phyloP scores from a whole-genome alignment of 148 eudicot genomes.

The Persicaria maculosa region DNA sequence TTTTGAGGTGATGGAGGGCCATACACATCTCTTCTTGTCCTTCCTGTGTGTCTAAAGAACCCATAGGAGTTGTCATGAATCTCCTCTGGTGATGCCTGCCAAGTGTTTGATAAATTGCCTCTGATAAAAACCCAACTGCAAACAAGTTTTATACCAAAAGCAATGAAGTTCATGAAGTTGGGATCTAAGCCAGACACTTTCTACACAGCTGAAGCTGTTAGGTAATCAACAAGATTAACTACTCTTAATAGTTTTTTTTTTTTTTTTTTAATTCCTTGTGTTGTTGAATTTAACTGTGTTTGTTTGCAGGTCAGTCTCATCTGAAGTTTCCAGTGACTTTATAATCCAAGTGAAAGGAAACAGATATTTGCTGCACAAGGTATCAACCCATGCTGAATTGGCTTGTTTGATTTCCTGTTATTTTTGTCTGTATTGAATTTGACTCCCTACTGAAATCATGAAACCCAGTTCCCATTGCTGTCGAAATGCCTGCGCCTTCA shows the following conservation, averaged over 20 bases:
- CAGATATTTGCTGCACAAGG: slow-evolving; percentile 94
- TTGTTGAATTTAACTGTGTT: background rate
- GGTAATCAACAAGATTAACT: slow-evolving; percentile 30
- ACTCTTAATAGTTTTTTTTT: background rate
- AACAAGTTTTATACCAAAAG: slow-evolving; percentile 5
- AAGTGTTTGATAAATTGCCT: background rate
- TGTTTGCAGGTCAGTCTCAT: slow-evolving; percentile 67
- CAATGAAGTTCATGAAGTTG: slow-evolving; percentile 97
- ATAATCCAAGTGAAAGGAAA: slow-evolving; percentile 66
- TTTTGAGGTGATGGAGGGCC: background rate
- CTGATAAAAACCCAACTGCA: background rate
- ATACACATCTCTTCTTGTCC: background rate
- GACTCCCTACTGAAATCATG: slow-evolving; percentile 17
- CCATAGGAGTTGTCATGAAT: background rate
- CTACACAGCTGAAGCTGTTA: slow-evolving; percentile 64
- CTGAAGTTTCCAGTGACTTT: slow-evolving; percentile 88
- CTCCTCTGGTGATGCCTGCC: background rate
- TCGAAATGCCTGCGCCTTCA: slow-evolving; percentile 74
- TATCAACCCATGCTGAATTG: slow-evolving; percentile 14
- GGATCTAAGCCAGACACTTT: slow-evolving; percentile 91
- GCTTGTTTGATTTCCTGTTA: background rate
- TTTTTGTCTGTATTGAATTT: background rate
- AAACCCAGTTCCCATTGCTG: slow-evolving; percentile 71
- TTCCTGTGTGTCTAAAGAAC: background rate
- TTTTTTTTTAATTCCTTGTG: background rate